Percentiles rank a stretch among this genome's conserved stretches.
Evolutionary conservation across 2,329 filamentous ascomycete genomes (phyloP).

Genomic region (Colletotrichum tropicale): DNA sequence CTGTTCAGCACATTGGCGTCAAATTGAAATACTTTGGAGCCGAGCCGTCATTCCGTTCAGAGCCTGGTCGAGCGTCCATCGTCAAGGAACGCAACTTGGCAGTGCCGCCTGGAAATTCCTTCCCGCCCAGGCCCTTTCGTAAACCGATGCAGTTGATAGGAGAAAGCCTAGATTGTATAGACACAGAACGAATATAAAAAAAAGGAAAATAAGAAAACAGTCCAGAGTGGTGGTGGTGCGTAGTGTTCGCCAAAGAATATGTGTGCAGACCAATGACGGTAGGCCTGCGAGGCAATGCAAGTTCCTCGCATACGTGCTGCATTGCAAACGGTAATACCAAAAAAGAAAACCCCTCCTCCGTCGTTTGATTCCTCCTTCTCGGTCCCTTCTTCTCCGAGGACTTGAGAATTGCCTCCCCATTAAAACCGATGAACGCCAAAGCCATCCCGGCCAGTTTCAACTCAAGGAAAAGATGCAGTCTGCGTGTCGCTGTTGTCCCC

Average conservation of each 20-base stretch:
- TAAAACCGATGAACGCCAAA: slow-evolving; percentile 7
- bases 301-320: neutral
- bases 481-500: slow-evolving; percentile 19
- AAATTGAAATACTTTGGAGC: neutral
- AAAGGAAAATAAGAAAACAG: neutral
- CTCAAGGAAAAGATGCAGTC: slow-evolving; percentile 22
- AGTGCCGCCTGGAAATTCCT: neutral
- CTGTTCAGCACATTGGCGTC: neutral
- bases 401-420: neutral
- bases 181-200: slow-evolving; percentile 2
- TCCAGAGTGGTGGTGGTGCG: slow-evolving; percentile 1
- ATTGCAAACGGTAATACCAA: neutral
- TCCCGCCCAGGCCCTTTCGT: neutral
- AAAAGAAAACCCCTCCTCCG: neutral
- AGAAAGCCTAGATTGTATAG: slow-evolving; percentile 12
- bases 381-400: neutral
- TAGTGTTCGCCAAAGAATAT: neutral
- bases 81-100: neutral
- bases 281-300: neutral
- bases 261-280: neutral
- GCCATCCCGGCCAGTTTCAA: neutral
- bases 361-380: neutral
- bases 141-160: neutral
- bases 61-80: neutral
- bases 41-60: neutral